Evolutionary conservation across 192 early-diverging fungal genomes (phyloP), one percentile per base, ranked within the genome.

Genomic region (Podila epicladia): DNA sequence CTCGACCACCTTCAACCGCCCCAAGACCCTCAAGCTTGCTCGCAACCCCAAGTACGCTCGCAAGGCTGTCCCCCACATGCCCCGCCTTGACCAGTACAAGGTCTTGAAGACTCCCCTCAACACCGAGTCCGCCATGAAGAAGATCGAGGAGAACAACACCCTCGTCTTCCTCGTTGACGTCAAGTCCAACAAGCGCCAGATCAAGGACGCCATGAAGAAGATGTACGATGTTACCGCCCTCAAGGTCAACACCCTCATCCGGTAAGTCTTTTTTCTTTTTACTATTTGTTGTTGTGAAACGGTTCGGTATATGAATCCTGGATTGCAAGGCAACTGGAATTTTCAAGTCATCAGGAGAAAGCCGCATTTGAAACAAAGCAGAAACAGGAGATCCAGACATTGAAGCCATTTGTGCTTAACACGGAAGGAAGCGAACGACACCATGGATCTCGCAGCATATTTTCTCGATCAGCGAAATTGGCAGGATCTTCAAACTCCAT

Each of bases 71-170:
- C 89, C 94, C 73, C 91, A 92, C 74, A 80, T 83, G 38, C 91
- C 95, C 72, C 86, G 87, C 64, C 88, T 98, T 72, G 97, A 98
- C 87, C 91, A 95, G 84, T 96, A 94, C 93, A 92, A 87, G 82
- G 86, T 98, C 82, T 85, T 99, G 67, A 90, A 89, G 83, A 91
- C 93, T 86, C 98, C 98, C 49, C 87, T 99, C 65, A 97, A 95
- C 91, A 97, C 97, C 71, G 98, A 99, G 90, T 92, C 94, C 41
- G 97, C 98, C 87, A 98, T 98, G 96, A 99, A 99, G 93, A 97
- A 97, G 92, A 97, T 99, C 75, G 98, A 99, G 92, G 95, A 98
- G 75, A 88, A 96, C 91, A 99, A 99, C 95, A 99, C 98, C 71
- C 88, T 99, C 48, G 96, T 97, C 73, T 99, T 99, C 91, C 87